Evolutionary conservation across 495 filamentous ascomycete species (phyloP), one percentile per base, ranked within the genome.

Genomic region (Endocarpon pusillum): DNA sequence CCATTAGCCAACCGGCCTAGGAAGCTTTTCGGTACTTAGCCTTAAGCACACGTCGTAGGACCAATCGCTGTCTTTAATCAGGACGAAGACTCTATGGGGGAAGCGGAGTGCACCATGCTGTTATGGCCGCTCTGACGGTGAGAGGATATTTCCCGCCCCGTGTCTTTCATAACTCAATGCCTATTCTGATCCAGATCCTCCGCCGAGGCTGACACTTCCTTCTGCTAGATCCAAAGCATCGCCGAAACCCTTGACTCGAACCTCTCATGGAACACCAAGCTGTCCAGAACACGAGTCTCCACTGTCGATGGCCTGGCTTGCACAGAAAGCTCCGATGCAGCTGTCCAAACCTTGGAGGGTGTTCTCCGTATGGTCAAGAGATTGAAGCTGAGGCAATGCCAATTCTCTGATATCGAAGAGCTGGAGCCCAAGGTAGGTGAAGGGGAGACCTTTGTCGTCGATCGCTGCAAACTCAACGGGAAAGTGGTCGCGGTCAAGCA

Each of bases 381-480:
- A 18, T 40, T 54, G n/a, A 47, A 46, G 21, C 33, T 54, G 9
- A 37, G 41, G 21, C 40, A 34, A n/a, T 35, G 41, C 22, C 38
- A 21, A 3, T 39, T 32, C 29, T 40, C 44, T 22, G 49, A 48
- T n/a, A 32, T 57, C 19, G 42, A 52, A 19, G 40, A 48, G n/a
- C 30, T 41, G 21, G 39, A 32, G 16, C n/a, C n/a, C n/a, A 34
- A 42, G 3, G 32, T 57, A 1, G 52, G 48, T 8, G 52, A 51
- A 36, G 54, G 54, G 16, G 50, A 47, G 33, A 49, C 52, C 3
- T 57, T 50, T 34, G 19, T 37, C 24, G 54, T 57, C 12, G 40
- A 46, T 12, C 36, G 42, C 33, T 52, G 48, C 38, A 37, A 46
- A 15, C 42, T 50, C 17, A 40, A 42, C 27, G 40, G 40, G 15